phyloP scores from a whole-genome alignment of 1,139 yeast species.

The Scheffersomyces insectosa region DNA sequence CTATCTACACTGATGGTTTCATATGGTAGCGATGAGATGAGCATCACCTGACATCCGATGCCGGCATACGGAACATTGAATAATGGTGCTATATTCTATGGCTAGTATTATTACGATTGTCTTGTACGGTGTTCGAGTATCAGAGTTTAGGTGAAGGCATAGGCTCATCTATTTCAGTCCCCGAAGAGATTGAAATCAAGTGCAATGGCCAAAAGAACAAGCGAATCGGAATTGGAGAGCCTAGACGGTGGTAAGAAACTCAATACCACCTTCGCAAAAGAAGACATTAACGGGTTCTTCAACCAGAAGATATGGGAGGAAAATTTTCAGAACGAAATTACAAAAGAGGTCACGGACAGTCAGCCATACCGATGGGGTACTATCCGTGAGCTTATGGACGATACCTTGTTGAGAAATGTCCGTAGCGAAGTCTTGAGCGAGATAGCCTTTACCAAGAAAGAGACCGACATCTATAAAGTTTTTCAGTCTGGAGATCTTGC shows the following conservation, averaged over 20 bases:
- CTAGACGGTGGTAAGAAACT: conserved; percentile 16
- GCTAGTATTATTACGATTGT: too few relatives aligned
- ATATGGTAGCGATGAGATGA: too few relatives aligned
- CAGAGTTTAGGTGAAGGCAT: too few relatives aligned
- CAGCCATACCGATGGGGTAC: conserved; percentile 91
- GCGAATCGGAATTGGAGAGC: conserved; percentile 4
- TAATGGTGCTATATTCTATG: too few relatives aligned
- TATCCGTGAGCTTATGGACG: conserved; percentile 71
- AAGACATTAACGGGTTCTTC: conserved; percentile 50
- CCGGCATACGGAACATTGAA: too few relatives aligned
- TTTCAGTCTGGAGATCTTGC: conserved; percentile 95
- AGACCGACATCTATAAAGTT: conserved; percentile 95
- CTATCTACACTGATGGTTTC: too few relatives aligned
- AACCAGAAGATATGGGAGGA: conserved; percentile 55
- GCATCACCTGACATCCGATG: too few relatives aligned
- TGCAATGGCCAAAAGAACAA: conserved; percentile 7
- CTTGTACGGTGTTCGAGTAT: too few relatives aligned
- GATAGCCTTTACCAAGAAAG: conserved; percentile 89
- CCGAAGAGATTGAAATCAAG: too few relatives aligned
- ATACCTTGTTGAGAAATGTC: conserved; percentile 72
- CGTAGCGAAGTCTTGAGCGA: conserved; percentile 80
- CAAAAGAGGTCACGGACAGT: conserved; percentile 46
- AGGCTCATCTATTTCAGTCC: too few relatives aligned
- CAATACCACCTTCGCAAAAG: conserved; percentile 24
- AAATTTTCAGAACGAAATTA: conserved; percentile 41